phyloP scores from a whole-genome alignment of 495 filamentous ascomycete species.

The Chaetomium fimeti region DNA sequence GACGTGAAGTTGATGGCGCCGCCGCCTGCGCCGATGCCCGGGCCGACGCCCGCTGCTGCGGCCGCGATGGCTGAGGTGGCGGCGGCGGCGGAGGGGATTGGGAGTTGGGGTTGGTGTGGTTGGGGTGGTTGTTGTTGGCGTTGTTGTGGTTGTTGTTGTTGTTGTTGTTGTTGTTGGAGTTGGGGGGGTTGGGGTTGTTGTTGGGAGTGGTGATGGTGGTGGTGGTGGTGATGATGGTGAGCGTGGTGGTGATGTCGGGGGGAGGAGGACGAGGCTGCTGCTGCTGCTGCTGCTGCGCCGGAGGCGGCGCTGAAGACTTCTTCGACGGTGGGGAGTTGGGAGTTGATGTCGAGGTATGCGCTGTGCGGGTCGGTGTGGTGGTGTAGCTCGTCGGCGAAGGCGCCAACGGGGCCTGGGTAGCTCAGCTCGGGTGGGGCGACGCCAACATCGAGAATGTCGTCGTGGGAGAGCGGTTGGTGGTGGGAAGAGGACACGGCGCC shows the following conservation, averaged over 20 bases:
- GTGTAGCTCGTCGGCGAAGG: constrained; percentile 23
- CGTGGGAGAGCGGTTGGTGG: constrained; percentile 12
- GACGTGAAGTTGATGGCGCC: constrained; percentile 14
- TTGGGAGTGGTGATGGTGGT: constrained; percentile 3
- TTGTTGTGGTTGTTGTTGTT: not conserved
- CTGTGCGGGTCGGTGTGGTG: not conserved
- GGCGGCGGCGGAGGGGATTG: not conserved
- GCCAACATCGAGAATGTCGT: constrained; percentile 22
- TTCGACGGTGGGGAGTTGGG: constrained; percentile 15
- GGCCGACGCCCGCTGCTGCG: not conserved
- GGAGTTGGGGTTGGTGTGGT: not conserved
- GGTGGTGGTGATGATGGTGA: constrained; percentile 10
- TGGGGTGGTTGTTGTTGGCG: not conserved
- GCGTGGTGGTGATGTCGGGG: not conserved
- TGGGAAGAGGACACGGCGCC: constrained; percentile 1
- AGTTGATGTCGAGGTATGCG: constrained; percentile 15
- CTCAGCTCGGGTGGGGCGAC: constrained; percentile 35
- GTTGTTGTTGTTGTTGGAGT: no score
- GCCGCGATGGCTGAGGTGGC: not conserved
- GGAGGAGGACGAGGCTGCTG: not conserved
- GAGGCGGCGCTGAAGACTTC: constrained; percentile 11
- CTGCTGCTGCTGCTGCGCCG: not conserved
- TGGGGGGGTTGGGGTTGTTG: not conserved
- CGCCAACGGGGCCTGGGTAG: constrained; percentile 34
- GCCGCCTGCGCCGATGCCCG: not conserved